Conservation (phyloP, 108 stramenopile species). For the Nannochloropsis oceanica region DNA sequence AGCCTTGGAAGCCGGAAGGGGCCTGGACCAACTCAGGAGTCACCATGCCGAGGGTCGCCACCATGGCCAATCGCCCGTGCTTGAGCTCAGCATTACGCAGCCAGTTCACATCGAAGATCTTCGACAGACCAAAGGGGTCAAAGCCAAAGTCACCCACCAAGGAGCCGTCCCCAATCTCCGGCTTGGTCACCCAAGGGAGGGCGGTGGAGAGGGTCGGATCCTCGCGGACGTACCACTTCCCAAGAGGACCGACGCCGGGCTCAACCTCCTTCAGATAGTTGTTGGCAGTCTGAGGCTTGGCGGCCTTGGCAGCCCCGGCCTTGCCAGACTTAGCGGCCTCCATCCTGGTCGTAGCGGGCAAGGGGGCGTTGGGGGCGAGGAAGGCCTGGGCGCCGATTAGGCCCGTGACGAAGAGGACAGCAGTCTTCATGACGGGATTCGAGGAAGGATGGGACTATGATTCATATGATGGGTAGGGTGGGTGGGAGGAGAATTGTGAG, state of each 20-base stretch:
- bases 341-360: neutral
- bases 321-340: neutral
- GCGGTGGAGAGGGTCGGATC: conserved; percentile 13
- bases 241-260: neutral
- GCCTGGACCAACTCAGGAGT: conserved; percentile 49
- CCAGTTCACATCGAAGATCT: conserved; percentile 31
- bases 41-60: conserved; percentile 76
- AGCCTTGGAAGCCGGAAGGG: conserved; percentile 31
- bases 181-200: conserved; percentile 25
- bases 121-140: conserved; percentile 23
- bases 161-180: conserved; percentile 26
- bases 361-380: neutral
- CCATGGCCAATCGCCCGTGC: conserved; percentile 87
- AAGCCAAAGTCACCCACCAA: conserved; percentile 29
- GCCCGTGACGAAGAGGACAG: neutral
- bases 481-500: neutral
- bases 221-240: neutral
- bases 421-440: neutral
- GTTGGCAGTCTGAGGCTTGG: neutral
- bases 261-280: conserved; percentile 49
- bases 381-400: neutral
- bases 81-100: conserved; percentile 65
- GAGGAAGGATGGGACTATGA: too few species aligned
- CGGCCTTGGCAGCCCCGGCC: neutral
- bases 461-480: neutral